Conservation (phyloP, 768 basidiomycete genomes). For the Mycena capillaripes region DNA sequence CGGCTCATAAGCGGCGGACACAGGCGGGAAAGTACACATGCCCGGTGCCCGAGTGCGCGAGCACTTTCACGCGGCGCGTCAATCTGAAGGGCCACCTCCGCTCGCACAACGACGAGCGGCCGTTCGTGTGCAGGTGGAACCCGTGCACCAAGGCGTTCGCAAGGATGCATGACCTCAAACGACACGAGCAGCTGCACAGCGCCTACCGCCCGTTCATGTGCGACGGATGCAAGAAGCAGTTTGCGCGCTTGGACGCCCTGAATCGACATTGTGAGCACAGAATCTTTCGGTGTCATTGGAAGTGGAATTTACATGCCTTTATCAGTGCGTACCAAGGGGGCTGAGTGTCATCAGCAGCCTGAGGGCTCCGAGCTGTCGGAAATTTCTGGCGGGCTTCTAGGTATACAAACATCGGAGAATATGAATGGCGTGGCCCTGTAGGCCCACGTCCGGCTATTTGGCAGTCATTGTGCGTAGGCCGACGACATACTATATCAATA, state of each 20-base stretch:
- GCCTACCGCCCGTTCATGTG: constrained; percentile 94
- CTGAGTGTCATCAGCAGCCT: not conserved
- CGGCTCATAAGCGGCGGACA: constrained; percentile 86
- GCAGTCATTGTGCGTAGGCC: too few species aligned
- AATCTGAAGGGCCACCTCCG: constrained; percentile 97
- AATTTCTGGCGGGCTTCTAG: too few species aligned
- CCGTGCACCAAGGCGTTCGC: constrained; percentile 95
- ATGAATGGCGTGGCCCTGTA: too few species aligned
- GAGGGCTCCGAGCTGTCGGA: too few species aligned
- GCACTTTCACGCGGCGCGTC: constrained; percentile 93
- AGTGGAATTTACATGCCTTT: not conserved
- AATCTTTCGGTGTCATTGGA: not conserved
- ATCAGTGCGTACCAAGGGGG: not conserved
- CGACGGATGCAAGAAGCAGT: constrained; percentile 92
- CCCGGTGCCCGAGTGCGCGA: constrained; percentile 68
- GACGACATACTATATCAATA: too few species aligned
- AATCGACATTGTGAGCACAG: constrained; percentile 86
- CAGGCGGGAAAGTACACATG: constrained; percentile 89
- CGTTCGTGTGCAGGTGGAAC: constrained; percentile 94
- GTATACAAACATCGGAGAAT: too few species aligned
- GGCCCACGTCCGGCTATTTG: too few species aligned
- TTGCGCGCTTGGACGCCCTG: constrained; percentile 94
- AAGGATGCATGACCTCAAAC: constrained; percentile 96
- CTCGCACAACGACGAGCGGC: constrained; percentile 94
- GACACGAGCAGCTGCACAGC: constrained; percentile 94